These are phyloP conservation scores for Dactylellina leptospora DNA, from an alignment of 2,329 filamentous ascomycete species.

Conservation along the genomic window DNA sequence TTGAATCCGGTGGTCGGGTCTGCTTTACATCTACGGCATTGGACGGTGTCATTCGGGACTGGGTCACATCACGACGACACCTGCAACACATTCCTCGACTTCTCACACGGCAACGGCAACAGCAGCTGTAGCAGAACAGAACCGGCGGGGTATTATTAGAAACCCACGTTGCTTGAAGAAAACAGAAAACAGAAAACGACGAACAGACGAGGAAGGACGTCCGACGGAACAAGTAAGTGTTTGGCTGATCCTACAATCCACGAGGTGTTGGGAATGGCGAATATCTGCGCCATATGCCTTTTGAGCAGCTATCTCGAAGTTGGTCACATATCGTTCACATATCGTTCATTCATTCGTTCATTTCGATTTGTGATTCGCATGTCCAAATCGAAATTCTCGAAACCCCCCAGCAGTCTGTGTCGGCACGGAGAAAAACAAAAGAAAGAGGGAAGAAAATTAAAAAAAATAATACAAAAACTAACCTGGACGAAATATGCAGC, in stretches of 20 bases:
- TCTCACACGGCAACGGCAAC: constrained; percentile 22
- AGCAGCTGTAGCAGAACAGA: neutral
- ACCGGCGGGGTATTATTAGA: constrained; percentile 35
- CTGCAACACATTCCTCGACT: constrained; percentile 44
- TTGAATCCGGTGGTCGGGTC: constrained; percentile 31
- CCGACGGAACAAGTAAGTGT: constrained; percentile 7
- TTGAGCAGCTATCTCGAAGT: too few relatives aligned
- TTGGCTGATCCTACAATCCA: neutral
- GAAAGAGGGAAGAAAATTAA: neutral
- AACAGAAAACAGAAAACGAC: constrained; percentile 7
- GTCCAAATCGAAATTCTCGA: constrained; percentile 22
- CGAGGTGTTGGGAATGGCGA: neutral
- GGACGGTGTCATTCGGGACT: constrained; percentile 28
- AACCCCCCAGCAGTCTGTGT: constrained; percentile 5
- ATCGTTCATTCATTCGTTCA: too few relatives aligned
- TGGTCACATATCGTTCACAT: too few relatives aligned
- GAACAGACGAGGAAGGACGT: constrained; percentile 12
- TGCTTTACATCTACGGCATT: constrained; percentile 19
- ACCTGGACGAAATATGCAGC: constrained; percentile 19
- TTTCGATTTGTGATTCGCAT: constrained; percentile 33
- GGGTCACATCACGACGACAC: constrained; percentile 36
- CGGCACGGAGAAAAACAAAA: neutral
- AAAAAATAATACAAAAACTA: constrained; percentile 18
- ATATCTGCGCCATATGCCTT: constrained; percentile 43
- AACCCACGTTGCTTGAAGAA: constrained; percentile 33